A percentile compares a stretch with the other conserved stretches of the same genome.
These are phyloP conservation scores for Bipolaris oryzae DNA, from an alignment of 2,329 filamentous ascomycete genomes.

Conservation along the genomic window DNA sequence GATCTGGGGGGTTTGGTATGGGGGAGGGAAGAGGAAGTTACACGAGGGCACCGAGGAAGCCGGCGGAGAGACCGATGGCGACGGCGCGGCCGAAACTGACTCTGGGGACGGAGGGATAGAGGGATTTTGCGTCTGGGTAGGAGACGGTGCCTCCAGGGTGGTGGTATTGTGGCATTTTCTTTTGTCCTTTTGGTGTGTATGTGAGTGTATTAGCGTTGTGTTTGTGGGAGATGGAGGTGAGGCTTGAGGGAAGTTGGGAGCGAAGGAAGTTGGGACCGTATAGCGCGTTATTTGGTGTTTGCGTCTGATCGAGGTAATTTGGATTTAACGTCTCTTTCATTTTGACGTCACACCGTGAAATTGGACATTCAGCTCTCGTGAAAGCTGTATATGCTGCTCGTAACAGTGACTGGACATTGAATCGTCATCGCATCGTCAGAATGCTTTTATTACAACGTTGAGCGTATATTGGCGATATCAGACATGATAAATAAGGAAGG, in stretches of 20 bases:
- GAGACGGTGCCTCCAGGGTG: not conserved
- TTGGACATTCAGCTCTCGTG: not conserved
- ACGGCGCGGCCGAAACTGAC: constrained; percentile 27
- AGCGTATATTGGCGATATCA: no score
- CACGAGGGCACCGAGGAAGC: constrained; percentile 23
- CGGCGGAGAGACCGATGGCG: constrained; percentile 26
- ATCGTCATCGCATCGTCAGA: not conserved
- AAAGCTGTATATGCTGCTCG: not conserved
- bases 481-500: no score
- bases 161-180: constrained; percentile 1
- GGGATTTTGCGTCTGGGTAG: constrained; percentile 22
- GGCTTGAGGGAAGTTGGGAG: not conserved
- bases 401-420: not conserved
- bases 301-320: not conserved
- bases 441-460: not conserved
- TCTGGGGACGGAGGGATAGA: constrained; percentile 22
- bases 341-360: not conserved
- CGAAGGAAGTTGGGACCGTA: no score
- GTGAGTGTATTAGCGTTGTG: not conserved
- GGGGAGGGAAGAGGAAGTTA: not conserved
- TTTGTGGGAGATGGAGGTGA: not conserved
- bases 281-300: no score
- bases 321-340: not conserved
- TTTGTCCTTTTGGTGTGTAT: not conserved
- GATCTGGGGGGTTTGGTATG: no score